These are phyloP conservation scores for Silene noctiflora DNA, from an alignment of 179 eudicot genomes.

Conservation along the genomic window DNA sequence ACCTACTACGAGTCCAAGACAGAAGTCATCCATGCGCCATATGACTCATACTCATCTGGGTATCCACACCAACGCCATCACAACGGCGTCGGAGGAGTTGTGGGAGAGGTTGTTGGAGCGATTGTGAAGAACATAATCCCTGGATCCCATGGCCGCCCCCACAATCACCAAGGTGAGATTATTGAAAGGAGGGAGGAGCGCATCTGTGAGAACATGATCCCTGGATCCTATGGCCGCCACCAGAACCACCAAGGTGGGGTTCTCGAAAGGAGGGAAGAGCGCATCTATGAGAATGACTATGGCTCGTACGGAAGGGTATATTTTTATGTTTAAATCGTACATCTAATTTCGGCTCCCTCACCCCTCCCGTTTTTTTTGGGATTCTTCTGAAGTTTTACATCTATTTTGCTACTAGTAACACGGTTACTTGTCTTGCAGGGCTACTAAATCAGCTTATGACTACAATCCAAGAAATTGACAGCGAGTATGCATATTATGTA, in stretches of 20 bases:
- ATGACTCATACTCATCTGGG: conserved; percentile 27
- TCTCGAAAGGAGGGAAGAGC: conserved; percentile 32
- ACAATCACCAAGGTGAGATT: conserved; percentile 25
- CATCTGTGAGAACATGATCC: conserved; percentile 15
- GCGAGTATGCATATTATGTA: conserved; percentile 18
- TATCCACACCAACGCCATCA: conserved; percentile 24
- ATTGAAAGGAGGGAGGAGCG: conserved; percentile 32
- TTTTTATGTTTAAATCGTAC: not conserved
- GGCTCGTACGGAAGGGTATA: conserved; percentile 30
- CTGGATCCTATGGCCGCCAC: not conserved
- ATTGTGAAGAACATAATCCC: conserved; percentile 20
- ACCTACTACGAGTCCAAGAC: conserved; percentile 27
- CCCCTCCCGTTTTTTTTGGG: not conserved
- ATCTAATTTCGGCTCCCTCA: not conserved
- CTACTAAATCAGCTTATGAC: conserved; percentile 14
- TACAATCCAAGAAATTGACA: conserved; percentile 7
- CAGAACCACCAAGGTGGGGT: conserved; percentile 25
- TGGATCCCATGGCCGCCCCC: conserved; percentile 16
- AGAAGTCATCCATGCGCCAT: conserved; percentile 32
- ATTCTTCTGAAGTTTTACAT: not conserved
- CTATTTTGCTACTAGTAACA: conserved; percentile 6
- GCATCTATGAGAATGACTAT: conserved; percentile 19
- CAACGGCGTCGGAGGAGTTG: conserved; percentile 19
- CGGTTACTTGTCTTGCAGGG: conserved; percentile 21
- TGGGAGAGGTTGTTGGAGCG: conserved; percentile 25